phyloP scores from a whole-genome alignment of 2,329 filamentous ascomycete genomes.

The Pyrenophora seminiperda region DNA sequence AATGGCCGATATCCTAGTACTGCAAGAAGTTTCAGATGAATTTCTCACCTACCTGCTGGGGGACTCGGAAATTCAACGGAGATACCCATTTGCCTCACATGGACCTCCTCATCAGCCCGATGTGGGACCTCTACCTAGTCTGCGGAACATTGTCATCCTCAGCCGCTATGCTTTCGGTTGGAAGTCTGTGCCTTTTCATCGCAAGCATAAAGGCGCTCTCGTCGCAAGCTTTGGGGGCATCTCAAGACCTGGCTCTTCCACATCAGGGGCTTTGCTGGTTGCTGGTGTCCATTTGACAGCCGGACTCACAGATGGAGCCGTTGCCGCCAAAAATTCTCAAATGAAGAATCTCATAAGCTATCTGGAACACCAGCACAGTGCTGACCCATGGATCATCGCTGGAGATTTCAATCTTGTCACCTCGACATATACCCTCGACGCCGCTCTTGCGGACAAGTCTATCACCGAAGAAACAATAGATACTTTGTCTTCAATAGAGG shows the following conservation, averaged over 20 bases:
- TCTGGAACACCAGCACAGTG: conserved; percentile 50
- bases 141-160: conserved; percentile 66
- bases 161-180: conserved; percentile 63
- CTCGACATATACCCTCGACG: conserved; percentile 61
- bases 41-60: conserved; percentile 63
- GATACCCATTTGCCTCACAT: conserved; percentile 63
- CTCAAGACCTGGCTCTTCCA: conserved; percentile 27
- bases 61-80: conserved; percentile 52
- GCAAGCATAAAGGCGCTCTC: conserved; percentile 64
- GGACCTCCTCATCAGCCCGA: conserved; percentile 60
- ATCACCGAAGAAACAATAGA: conserved; percentile 58
- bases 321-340: conserved; percentile 63
- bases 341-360: conserved; percentile 58
- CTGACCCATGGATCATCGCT: conserved; percentile 61
- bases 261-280: conserved; percentile 52
- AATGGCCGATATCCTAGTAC: conserved; percentile 48
- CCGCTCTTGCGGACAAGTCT: conserved; percentile 57
- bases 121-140: conserved; percentile 62
- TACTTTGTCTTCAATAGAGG: conserved; percentile 56
- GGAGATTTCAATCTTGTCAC: conserved; percentile 70
- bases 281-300: conserved; percentile 66
- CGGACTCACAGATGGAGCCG: conserved; percentile 63
- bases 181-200: conserved; percentile 59
- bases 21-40: conserved; percentile 69
- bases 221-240: conserved; percentile 54